Evolutionary conservation across 768 basidiomycete genomes (phyloP).

Genomic region (Trametes sanguinea): DNA sequence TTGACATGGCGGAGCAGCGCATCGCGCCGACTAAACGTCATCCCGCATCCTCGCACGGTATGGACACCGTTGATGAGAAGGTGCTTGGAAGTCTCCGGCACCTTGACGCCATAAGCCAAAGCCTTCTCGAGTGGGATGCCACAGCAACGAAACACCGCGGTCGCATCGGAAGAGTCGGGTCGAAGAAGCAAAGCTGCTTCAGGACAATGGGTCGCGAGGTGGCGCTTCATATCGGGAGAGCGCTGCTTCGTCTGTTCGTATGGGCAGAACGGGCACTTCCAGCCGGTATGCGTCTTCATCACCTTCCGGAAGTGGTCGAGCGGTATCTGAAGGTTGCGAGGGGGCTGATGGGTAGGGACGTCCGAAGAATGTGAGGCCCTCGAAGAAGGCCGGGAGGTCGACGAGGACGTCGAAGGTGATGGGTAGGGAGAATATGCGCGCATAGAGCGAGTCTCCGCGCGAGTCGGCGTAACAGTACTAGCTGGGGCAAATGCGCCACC

Average conservation of each 20-base stretch:
- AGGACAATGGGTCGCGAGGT: conserved; percentile 1
- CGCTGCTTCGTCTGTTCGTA: neutral
- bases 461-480: neutral
- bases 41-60: conserved; percentile 4
- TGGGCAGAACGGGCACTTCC: conserved; percentile 6
- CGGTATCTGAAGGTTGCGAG: neutral
- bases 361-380: neutral
- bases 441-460: neutral
- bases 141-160: neutral
- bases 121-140: neutral
- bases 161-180: neutral
- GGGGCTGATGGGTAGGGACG: neutral
- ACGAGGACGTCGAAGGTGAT: neutral
- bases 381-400: neutral
- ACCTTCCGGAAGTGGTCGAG: neutral
- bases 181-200: neutral
- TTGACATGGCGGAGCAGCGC: neutral
- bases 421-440: neutral
- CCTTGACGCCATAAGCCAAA: neutral
- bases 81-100: neutral
- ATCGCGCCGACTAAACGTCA: conserved; percentile 9
- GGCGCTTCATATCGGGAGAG: conserved; percentile 3
- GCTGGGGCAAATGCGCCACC: neutral
- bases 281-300: neutral
- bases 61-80: neutral